phyloP scores from a whole-genome alignment of 306 rosid species.

The Elaeagnus macrophylla region DNA sequence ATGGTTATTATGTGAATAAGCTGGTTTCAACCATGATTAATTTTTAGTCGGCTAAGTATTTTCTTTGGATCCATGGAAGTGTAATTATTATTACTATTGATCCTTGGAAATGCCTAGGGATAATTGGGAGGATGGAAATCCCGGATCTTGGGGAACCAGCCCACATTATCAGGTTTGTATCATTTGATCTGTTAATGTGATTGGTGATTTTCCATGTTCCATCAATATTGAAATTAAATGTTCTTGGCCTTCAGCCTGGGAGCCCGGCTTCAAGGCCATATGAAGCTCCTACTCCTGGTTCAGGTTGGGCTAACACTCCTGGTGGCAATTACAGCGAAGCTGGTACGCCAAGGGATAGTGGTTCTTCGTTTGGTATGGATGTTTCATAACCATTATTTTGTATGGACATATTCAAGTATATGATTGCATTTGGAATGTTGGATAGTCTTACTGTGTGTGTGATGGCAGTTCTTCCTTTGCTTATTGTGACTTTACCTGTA shows the following conservation, averaged over 20 bases:
- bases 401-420: too few relatives aligned
- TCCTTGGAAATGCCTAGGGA: slow-evolving; percentile 43
- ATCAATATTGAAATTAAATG: neutral
- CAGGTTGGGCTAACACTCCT: slow-evolving; percentile 94
- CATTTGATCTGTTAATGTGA: neutral
- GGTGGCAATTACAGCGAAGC: slow-evolving; percentile 89
- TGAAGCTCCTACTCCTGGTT: slow-evolving; percentile 99
- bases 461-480: too few relatives aligned
- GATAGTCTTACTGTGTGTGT: too few relatives aligned
- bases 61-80: neutral
- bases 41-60: too few relatives aligned
- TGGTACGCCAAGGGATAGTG: slow-evolving; percentile 74
- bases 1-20: too few relatives aligned
- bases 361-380: slow-evolving; percentile 56
- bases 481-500: neutral
- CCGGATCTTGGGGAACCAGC: slow-evolving; percentile 90
- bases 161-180: slow-evolving; percentile 84
- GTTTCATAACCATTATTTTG: neutral
- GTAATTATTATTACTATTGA: slow-evolving; percentile 10
- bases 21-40: too few relatives aligned
- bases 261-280: slow-evolving; percentile 86
- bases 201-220: neutral
- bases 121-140: slow-evolving; percentile 97
- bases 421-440: too few relatives aligned
- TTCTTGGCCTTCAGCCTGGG: slow-evolving; percentile 53